Evolutionary conservation across 768 basidiomycete genomes (phyloP).

Genomic region (Mycena amicta): DNA sequence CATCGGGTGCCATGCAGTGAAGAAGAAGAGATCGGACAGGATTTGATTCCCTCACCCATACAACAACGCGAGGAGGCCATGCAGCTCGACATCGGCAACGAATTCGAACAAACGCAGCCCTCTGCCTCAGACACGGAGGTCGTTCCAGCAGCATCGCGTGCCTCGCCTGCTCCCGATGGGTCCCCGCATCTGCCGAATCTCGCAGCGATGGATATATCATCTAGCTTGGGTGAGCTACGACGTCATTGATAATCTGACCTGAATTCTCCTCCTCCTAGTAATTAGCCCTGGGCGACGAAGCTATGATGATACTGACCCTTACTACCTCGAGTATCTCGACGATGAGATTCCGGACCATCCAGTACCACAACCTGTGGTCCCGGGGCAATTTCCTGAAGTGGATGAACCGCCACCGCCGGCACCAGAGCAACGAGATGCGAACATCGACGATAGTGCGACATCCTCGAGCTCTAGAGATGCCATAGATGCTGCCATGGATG

Average conservation of each 20-base stretch:
- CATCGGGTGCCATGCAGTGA: not conserved
- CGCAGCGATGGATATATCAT: not conserved
- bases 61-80: not conserved
- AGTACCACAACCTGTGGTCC: not conserved
- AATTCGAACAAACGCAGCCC: not conserved
- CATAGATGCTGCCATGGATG: too few relatives aligned
- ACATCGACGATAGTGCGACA: not conserved
- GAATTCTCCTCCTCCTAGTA: not conserved
- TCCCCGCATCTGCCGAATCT: not conserved
- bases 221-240: not conserved
- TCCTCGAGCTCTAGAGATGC: too few relatives aligned
- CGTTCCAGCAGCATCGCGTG: not conserved
- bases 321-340: slow-evolving; percentile 20
- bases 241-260: not conserved
- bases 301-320: slow-evolving; percentile 18
- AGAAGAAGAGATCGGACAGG: not conserved
- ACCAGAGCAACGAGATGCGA: not conserved
- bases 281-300: slow-evolving; percentile 6
- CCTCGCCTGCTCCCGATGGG: not conserved
- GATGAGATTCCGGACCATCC: not conserved
- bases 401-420: slow-evolving; percentile 3
- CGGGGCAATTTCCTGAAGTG: not conserved
- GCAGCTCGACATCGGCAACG: not conserved
- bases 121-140: not conserved
- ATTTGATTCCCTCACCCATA: not conserved